Evolutionary conservation across 2,329 filamentous ascomycete species (phyloP).

Genomic region (Emergomyces africanus): DNA sequence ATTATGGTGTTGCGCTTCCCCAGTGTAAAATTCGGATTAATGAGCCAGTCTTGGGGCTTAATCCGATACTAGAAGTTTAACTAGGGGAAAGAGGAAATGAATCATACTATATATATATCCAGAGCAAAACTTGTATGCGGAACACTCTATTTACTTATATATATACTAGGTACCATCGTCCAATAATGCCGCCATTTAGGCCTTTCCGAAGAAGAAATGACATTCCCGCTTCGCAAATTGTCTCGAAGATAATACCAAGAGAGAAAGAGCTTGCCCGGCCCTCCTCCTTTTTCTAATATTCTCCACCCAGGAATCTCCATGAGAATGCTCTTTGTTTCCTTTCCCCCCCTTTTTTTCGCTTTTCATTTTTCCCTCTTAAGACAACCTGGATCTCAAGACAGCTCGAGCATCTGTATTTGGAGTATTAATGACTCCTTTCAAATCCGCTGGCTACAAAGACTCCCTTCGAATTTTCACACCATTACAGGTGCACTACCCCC

Average conservation of each 20-base stretch:
- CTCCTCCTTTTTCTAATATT: background rate
- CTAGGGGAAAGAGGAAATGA: background rate
- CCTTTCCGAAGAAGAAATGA: background rate
- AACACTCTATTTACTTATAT: too few relatives aligned
- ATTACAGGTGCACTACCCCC: too few relatives aligned
- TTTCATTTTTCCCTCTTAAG: too few relatives aligned
- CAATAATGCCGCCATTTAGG: background rate
- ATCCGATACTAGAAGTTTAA: background rate
- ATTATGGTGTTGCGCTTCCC: constrained; percentile 21
- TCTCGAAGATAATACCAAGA: background rate
- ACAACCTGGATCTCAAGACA: too few relatives aligned
- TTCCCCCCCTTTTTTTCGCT: background rate
- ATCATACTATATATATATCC: too few relatives aligned
- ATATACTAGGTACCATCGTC: too few relatives aligned
- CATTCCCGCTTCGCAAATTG: background rate
- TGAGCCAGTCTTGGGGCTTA: constrained; percentile 5
- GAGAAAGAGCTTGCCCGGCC: background rate
- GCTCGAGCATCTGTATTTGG: too few relatives aligned
- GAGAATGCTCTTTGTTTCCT: background rate
- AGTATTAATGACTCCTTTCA: too few relatives aligned
- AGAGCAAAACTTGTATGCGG: too few relatives aligned
- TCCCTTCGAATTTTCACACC: too few relatives aligned
- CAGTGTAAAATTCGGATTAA: constrained; percentile 14
- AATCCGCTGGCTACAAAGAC: too few relatives aligned
- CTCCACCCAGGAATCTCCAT: background rate